Evolutionary conservation across 2,329 filamentous ascomycete species (phyloP).

Genomic region (Aspergillus floridensis): DNA sequence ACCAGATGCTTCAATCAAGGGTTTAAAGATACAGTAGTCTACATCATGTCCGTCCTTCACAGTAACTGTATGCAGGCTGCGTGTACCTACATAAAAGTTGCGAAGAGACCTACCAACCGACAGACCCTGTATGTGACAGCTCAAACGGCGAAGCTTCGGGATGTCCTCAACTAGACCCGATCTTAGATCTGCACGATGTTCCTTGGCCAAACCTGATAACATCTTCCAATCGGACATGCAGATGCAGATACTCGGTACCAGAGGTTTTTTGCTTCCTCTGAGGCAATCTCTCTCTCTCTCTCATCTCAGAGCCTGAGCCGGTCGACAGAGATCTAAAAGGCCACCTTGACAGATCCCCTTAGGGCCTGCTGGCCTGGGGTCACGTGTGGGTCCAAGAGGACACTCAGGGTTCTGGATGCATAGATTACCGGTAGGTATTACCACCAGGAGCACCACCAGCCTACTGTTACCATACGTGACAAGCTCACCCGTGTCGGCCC

Average conservation of each 20-base stretch:
- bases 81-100: slow-evolving; percentile 11
- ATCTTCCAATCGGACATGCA: background rate
- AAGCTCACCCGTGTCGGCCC: background rate
- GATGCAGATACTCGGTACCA: background rate
- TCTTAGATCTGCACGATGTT: slow-evolving; percentile 1
- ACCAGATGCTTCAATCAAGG: background rate
- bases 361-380: slow-evolving; percentile 3
- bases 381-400: slow-evolving; percentile 17
- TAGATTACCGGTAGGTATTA: slow-evolving; percentile 14
- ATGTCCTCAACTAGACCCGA: background rate
- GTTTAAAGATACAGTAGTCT: background rate
- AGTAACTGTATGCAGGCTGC: slow-evolving; percentile 10
- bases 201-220: background rate
- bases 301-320: no score
- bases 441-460: slow-evolving; percentile 2
- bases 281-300: background rate
- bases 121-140: slow-evolving; percentile 5
- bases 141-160: slow-evolving; percentile 3
- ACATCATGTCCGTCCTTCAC: background rate
- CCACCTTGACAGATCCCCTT: slow-evolving; percentile 20
- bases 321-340: slow-evolving; percentile 12
- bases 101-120: background rate
- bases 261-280: background rate
- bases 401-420: slow-evolving; percentile 17
- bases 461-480: slow-evolving; percentile 8